Evolutionary conservation across 306 rosid species (phyloP).

Genomic region (Casuarina cunninghamiana): DNA sequence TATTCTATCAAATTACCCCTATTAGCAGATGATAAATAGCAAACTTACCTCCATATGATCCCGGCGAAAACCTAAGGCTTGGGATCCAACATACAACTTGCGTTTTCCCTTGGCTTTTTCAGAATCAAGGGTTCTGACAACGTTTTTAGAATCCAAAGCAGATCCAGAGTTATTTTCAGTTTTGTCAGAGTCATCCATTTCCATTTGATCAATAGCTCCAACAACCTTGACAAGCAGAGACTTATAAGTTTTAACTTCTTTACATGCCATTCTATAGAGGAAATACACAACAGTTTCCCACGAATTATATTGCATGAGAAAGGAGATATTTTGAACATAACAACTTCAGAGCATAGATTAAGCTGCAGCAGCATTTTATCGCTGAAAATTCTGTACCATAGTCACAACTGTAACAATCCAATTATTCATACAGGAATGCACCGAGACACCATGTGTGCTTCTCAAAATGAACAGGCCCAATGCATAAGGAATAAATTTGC

Average conservation of each 20-base stretch:
- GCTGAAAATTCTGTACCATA: slow-evolving; percentile 15
- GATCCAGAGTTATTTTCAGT: slow-evolving; percentile 65
- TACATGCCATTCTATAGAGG: slow-evolving; percentile 5
- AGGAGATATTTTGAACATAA: slow-evolving; percentile 14
- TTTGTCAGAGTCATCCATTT: slow-evolving; percentile 69
- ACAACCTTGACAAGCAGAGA: slow-evolving; percentile 60
- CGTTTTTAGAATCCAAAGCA: slow-evolving; percentile 57
- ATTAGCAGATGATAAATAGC: slow-evolving; percentile 8
- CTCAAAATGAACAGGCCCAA: neutral
- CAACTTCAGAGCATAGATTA: neutral
- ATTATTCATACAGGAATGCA: neutral
- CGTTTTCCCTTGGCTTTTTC: slow-evolving; percentile 82
- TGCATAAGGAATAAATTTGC: neutral
- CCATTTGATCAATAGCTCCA: slow-evolving; percentile 93
- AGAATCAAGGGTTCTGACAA: slow-evolving; percentile 50
- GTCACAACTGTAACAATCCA: neutral
- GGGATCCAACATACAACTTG: slow-evolving; percentile 84
- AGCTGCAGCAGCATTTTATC: slow-evolving; percentile 4
- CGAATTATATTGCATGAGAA: neutral
- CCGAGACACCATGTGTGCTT: neutral
- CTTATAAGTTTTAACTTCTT: slow-evolving; percentile 8
- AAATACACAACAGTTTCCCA: neutral
- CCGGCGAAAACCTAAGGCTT: slow-evolving; percentile 87
- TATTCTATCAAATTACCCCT: slow-evolving; percentile 2
- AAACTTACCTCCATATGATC: slow-evolving; percentile 85